Evolutionary conservation across 306 rosid species (phyloP).

Genomic region (Canavalia ensiformis): DNA sequence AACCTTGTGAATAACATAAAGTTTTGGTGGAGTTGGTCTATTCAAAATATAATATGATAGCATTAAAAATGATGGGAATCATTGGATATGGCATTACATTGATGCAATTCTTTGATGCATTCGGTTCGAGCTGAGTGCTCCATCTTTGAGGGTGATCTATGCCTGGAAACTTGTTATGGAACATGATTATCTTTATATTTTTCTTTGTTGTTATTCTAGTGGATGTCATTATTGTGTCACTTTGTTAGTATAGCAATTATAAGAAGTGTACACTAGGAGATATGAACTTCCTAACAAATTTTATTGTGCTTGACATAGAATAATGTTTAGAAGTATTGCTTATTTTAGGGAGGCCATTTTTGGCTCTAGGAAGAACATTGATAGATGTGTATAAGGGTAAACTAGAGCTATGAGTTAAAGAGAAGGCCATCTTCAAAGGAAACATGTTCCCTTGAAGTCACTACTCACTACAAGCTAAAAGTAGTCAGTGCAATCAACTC

Average conservation of each 20-base stretch:
- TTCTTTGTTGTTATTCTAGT: background rate
- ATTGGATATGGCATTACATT: constrained; percentile 4
- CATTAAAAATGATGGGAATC: background rate
- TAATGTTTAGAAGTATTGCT: too few species aligned
- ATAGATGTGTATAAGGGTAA: too few species aligned
- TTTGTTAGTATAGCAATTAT: background rate
- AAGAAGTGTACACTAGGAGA: too few species aligned
- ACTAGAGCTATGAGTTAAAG: too few species aligned
- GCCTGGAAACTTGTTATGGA: constrained; percentile 3
- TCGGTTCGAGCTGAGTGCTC: background rate
- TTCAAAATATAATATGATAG: background rate
- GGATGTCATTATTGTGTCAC: background rate
- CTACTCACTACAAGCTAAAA: too few species aligned
- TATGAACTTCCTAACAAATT: too few species aligned
- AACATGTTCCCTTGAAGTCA: too few species aligned
- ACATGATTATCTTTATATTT: background rate
- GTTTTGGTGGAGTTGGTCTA: background rate
- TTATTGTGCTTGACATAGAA: too few species aligned
- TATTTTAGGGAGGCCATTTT: too few species aligned
- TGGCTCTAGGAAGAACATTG: too few species aligned
- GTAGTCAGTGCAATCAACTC: too few species aligned
- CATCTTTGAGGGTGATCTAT: background rate
- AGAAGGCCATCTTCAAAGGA: too few species aligned
- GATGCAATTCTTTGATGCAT: background rate
- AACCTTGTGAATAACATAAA: background rate